Percentiles rank a stretch among this genome's conserved stretches.
Evolutionary conservation across 2,329 filamentous ascomycete species (phyloP).

Genomic region (Penicillium sp.): DNA sequence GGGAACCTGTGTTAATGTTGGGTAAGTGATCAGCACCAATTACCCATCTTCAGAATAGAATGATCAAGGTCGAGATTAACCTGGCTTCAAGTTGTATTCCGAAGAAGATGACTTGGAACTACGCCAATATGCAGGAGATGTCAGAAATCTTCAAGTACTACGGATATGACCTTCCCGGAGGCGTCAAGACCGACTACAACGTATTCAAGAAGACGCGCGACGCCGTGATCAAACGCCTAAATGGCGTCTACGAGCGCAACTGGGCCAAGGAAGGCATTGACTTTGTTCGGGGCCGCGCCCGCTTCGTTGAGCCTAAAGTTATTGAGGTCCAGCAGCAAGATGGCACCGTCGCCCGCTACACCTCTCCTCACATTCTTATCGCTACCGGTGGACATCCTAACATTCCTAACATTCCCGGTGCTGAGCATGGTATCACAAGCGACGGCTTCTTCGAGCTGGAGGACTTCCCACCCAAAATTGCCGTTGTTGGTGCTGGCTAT

Average conservation of each 20-base stretch:
- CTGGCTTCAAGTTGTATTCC: slow-evolving; percentile 43
- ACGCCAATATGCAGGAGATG: slow-evolving; percentile 49
- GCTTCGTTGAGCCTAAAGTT: slow-evolving; percentile 45
- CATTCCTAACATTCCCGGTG: slow-evolving; percentile 44
- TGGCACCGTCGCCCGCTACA: slow-evolving; percentile 39
- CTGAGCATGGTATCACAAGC: slow-evolving; percentile 50
- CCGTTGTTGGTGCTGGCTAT: slow-evolving; percentile 51
- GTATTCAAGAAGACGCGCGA: slow-evolving; percentile 50
- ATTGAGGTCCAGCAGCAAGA: slow-evolving; percentile 45
- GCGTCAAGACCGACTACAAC: slow-evolving; percentile 44
- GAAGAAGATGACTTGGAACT: slow-evolving; percentile 54
- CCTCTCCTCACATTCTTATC: slow-evolving; percentile 48
- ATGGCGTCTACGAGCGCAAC: slow-evolving; percentile 50
- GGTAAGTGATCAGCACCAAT: slow-evolving; percentile 37
- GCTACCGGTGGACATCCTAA: slow-evolving; percentile 48
- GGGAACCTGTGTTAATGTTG: slow-evolving; percentile 53
- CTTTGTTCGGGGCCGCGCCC: slow-evolving; percentile 48
- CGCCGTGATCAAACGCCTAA: slow-evolving; percentile 44
- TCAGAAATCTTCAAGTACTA: slow-evolving; percentile 46
- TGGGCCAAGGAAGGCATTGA: slow-evolving; percentile 51
- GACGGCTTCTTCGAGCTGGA: slow-evolving; percentile 52
- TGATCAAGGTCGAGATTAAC: no score
- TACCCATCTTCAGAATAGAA: no score
- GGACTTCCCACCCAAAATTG: slow-evolving; percentile 48
- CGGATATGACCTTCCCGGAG: slow-evolving; percentile 46